These are phyloP conservation scores for Tetrastigma voinierianum DNA, from an alignment of 164 flowering plant species.

Conservation along the genomic window DNA sequence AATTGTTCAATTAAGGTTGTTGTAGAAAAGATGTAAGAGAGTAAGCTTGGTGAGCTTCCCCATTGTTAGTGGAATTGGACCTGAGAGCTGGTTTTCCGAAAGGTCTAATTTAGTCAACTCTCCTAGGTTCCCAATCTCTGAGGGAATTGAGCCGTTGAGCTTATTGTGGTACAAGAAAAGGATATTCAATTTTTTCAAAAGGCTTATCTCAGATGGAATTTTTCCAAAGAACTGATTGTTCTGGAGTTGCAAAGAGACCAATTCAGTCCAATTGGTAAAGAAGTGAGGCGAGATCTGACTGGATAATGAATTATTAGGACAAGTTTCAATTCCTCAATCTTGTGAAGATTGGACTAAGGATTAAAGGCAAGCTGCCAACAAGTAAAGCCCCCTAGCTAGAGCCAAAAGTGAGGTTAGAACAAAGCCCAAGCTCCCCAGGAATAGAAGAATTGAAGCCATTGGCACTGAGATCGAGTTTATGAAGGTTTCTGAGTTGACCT, in stretches of 20 bases:
- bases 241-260: slow-evolving; percentile 39
- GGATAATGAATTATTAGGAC: slow-evolving; percentile 32
- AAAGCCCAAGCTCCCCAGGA: slow-evolving; percentile 51
- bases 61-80: slow-evolving; percentile 37
- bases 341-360: slow-evolving; percentile 39
- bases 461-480: slow-evolving; percentile 26
- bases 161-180: slow-evolving; percentile 40
- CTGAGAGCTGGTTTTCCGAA: slow-evolving; percentile 53
- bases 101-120: slow-evolving; percentile 36
- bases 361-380: slow-evolving; percentile 39
- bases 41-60: slow-evolving; percentile 28
- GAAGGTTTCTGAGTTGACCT: slow-evolving; percentile 41
- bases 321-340: slow-evolving; percentile 33
- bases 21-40: slow-evolving; percentile 23
- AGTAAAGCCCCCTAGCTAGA: slow-evolving; percentile 38
- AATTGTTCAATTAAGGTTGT: slow-evolving; percentile 31
- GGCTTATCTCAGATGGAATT: slow-evolving; percentile 49
- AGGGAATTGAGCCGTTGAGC: slow-evolving; percentile 45
- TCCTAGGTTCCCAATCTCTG: slow-evolving; percentile 34
- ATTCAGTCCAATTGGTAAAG: slow-evolving; percentile 33
- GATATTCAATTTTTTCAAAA: slow-evolving; percentile 25
- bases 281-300: slow-evolving; percentile 34
- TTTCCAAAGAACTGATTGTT: slow-evolving; percentile 38
- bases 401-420: slow-evolving; percentile 46
- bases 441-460: slow-evolving; percentile 44